Base-by-base conservation (phyloP, 129 eudicot genomes). In the Rutidosis leptorrhynchoides region DNA sequence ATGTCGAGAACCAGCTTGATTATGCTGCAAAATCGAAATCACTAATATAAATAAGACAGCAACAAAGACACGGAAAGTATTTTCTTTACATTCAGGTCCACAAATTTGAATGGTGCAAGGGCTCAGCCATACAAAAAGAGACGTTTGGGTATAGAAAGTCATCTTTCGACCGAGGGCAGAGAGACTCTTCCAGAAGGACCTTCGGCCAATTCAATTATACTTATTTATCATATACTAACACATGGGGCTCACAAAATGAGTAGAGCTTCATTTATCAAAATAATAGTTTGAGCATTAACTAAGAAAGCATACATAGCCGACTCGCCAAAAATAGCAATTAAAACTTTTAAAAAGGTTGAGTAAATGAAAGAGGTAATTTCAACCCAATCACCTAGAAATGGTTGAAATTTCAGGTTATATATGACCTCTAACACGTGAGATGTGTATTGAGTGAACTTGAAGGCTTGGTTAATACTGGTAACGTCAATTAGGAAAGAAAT, bases 1-100 rank as follows among this genome's bases (percentile, higher is more conserved):
- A 58, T 84, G 80, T 45, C 90, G 95, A 63, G 77, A 83, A 68
- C 78, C 89, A 82, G 87, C 65, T 63, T 61, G 57, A 51, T 60
- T 74, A 72, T 52, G 69, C 62, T 77, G 46, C 35, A 71, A 55
- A 25, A 22, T 52, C 8, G 37, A 72, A 15, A n/a, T 21, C 5
- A 15, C 11, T 48, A 33, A 42, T 4, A 30, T 42, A n/a, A n/a
- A 64, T 51, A 48, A 45, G 8, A 52, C 25, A 25, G 40, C 12
- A 48, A 35, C 37, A 52, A 52, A 17, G 45, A 49, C 24, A 73
- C 22, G 42, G 57, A 9, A 35, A 22, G 32, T 5, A 63, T 40
- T 16, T 35, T 28, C 30, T 21, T 63, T 21, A 6, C 9, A 58
- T 58, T 35, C n/a, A 24, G 19, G 19, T 58, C 20, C 33, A 14